Percentiles rank a stretch among this genome's conserved stretches.
Conservation (phyloP, 148 eudicot genomes). For the Chenopodium suecicum region DNA sequence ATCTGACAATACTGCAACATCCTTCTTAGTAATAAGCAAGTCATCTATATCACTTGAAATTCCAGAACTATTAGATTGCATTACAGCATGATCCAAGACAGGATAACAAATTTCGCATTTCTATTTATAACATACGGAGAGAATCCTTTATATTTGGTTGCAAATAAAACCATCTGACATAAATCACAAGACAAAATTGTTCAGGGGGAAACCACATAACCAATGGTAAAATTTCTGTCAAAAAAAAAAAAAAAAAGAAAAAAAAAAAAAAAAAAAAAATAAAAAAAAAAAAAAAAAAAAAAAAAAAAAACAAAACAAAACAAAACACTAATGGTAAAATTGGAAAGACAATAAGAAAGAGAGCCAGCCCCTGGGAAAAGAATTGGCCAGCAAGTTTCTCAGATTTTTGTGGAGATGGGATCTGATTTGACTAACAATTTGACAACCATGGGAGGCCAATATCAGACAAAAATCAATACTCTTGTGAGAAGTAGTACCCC, state of each 20-base stretch:
- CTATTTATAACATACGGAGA: background rate
- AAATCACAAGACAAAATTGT: background rate
- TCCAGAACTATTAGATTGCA: background rate
- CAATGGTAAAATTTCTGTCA: background rate
- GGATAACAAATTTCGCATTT: background rate
- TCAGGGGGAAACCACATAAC: background rate
- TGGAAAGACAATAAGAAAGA: background rate
- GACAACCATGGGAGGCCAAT: background rate
- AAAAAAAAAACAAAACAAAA: too few relatives aligned
- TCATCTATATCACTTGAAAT: background rate
- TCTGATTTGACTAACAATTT: background rate
- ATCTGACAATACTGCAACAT: background rate
- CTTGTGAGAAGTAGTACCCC: background rate
- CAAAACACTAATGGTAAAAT: background rate
- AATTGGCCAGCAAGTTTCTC: background rate
- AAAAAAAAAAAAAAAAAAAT: too few relatives aligned
- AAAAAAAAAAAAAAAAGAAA: too few relatives aligned
- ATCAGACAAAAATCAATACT: background rate
- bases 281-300: too few relatives aligned
- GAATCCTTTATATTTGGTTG: background rate
- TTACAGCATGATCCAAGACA: background rate
- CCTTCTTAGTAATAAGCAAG: background rate
- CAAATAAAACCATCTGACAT: background rate
- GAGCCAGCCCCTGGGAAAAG: background rate
- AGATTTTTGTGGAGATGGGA: background rate